Evolutionary conservation across 2,329 filamentous ascomycete species (phyloP).

Genomic region (Fusarium napiforme): DNA sequence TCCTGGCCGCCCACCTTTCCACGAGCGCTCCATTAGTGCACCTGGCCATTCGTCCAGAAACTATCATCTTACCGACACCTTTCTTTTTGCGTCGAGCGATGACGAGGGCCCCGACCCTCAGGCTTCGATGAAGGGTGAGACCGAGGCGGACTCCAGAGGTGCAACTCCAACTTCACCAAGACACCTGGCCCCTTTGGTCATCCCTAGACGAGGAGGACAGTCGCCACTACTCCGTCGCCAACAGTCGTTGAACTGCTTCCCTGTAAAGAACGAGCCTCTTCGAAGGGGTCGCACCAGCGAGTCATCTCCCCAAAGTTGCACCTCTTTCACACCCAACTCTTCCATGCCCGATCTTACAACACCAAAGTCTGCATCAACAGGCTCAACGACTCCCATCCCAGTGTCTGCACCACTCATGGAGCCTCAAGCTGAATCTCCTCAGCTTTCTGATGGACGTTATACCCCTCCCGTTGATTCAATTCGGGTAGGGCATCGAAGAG

Average conservation of each 20-base stretch:
- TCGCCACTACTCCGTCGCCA: slow-evolving; percentile 46
- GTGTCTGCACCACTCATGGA: slow-evolving; percentile 60
- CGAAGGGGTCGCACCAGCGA: slow-evolving; percentile 58
- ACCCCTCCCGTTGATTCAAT: slow-evolving; percentile 42
- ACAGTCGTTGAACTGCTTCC: slow-evolving; percentile 58
- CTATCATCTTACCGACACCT: slow-evolving; percentile 46
- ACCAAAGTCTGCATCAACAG: slow-evolving; percentile 57
- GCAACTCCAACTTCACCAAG: slow-evolving; percentile 60
- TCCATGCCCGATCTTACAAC: slow-evolving; percentile 54
- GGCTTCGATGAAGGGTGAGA: slow-evolving; percentile 40
- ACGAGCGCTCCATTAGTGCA: slow-evolving; percentile 73
- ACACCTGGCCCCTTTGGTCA: slow-evolving; percentile 66
- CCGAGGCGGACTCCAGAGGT: slow-evolving; percentile 3
- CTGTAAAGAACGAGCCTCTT: slow-evolving; percentile 57
- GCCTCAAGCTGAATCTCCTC: slow-evolving; percentile 54
- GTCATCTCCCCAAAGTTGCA: slow-evolving; percentile 57
- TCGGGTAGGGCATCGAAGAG: slow-evolving; percentile 58
- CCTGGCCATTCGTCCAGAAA: slow-evolving; percentile 63
- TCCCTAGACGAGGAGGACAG: slow-evolving; percentile 53
- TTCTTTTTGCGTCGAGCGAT: slow-evolving; percentile 40
- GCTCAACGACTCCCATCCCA: slow-evolving; percentile 57
- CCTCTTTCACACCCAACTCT: slow-evolving; percentile 51
- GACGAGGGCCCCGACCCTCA: slow-evolving; percentile 40
- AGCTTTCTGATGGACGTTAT: slow-evolving; percentile 55
- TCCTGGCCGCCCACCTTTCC: slow-evolving; percentile 71